Base-by-base conservation (phyloP, 1,284 basidiomycete species). In the Trametes pubescens region DNA sequence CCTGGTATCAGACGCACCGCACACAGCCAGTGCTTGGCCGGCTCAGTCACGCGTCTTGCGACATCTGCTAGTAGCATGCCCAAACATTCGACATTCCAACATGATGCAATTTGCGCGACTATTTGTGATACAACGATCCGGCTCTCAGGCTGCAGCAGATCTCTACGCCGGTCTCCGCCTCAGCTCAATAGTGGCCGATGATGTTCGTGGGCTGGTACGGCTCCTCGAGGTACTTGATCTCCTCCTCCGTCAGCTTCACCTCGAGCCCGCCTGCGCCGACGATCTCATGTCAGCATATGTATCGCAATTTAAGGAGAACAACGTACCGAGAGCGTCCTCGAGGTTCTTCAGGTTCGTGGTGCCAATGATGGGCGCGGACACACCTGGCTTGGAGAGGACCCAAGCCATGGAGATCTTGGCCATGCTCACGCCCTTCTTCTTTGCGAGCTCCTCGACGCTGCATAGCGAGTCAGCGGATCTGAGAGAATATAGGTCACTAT, bases 281-380 rank as follows among this genome's bases (percentile, higher is more conserved):
- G 14, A 16, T 4, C 40, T 16, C 13, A 11, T 10, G 26, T 40
- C 14, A 3, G 37, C 4, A 21, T 16, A 18, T 18, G 14, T 16
- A 5, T 14, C 6, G 24, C 35, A 7, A 7, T 6, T 13, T 14
- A 43, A 34, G 16, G 16, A 44, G 4, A 37, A 24, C 32, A 43
- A 63, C 75, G 52, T 53, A 85, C 82, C 81, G 26, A 85, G 76
- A 57, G 82, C 75, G 52, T 86, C 84, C 61, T 80, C 75, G 16
- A 87, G 72, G 71, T 85, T 84, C 66, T 82, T 75, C 10, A 86
- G 70, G 51, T 76, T 82, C 8, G 82, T 86, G 8, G 81, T 81
- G 1, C 86, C 85, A 16, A 86, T 78, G 67, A 87, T 85, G 2
- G 85, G 85, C 9, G 84, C 84, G 21, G 81, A 77, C 13, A 86